phyloP scores from a whole-genome alignment of 2,329 filamentous ascomycete species.

The Aspergillus sp. region DNA sequence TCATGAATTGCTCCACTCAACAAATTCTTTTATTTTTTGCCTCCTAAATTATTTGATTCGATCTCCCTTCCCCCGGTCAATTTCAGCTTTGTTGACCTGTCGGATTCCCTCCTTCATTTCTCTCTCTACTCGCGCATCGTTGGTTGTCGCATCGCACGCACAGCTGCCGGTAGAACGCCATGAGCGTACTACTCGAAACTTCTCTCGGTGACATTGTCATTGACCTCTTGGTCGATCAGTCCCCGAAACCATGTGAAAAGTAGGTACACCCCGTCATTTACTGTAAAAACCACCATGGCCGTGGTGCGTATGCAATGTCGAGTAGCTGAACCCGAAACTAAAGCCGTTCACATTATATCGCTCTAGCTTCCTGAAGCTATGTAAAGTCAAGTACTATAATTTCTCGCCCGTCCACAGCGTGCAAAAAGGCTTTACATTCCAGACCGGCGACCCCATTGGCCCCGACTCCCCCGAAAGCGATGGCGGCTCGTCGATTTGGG shows the following conservation, averaged over 20 bases:
- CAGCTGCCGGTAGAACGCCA: conserved; percentile 40
- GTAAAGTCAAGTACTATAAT: conserved; percentile 99
- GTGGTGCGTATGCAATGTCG: conserved; percentile 26
- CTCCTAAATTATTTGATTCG: not conserved
- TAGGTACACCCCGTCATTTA: conserved; percentile 50
- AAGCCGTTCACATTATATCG: conserved; percentile 43
- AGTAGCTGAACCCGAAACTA: conserved; percentile 58
- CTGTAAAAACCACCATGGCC: not conserved
- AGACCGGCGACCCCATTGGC: conserved; percentile 91
- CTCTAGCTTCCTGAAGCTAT: conserved; percentile 90
- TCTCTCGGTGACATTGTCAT: conserved; percentile 92
- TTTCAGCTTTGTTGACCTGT: not conserved
- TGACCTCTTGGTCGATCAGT: conserved; percentile 84
- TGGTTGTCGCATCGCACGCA: conserved; percentile 14
- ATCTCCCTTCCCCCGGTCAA: not conserved
- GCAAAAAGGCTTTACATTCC: conserved; percentile 93
- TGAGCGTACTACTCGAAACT: conserved; percentile 94
- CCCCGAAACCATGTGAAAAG: conserved; percentile 93
- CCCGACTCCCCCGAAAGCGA: conserved; percentile 81
- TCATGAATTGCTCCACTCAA: not conserved
- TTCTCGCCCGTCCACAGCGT: conserved; percentile 89
- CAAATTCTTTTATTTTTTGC: not conserved
- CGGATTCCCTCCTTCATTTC: conserved; percentile 2
- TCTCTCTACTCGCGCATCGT: conserved; percentile 14
- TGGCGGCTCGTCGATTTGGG: conserved; percentile 93